Conservation (phyloP, 225 moss, liverwort and hornwort genomes). For the Physcomitrium patens region DNA sequence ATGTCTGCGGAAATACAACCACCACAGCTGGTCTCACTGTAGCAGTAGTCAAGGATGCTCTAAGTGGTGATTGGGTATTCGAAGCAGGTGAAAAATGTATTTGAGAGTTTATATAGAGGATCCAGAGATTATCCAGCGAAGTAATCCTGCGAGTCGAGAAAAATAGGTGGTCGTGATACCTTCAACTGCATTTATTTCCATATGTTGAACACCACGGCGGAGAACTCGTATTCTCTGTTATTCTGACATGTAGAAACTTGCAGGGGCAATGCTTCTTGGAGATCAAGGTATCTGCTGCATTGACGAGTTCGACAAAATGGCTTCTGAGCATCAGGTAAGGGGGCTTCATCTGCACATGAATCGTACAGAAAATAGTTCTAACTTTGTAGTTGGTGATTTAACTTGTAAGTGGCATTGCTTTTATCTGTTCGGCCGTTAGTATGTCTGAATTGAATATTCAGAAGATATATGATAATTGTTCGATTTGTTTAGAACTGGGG, state of each 20-base stretch:
- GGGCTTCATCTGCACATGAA: slow-evolving; percentile 16
- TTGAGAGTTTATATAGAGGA: slow-evolving; percentile 8
- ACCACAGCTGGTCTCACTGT: slow-evolving; percentile 97
- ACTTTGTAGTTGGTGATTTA: not conserved
- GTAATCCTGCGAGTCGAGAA: slow-evolving; percentile 12
- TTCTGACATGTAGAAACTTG: slow-evolving; percentile 24
- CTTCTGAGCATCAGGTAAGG: slow-evolving; percentile 92
- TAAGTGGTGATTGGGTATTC: slow-evolving; percentile 97
- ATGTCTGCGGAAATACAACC: slow-evolving; percentile 94
- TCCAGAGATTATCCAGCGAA: slow-evolving; percentile 9
- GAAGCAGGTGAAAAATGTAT: slow-evolving; percentile 78
- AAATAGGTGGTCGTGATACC: slow-evolving; percentile 1
- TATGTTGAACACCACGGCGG: not conserved
- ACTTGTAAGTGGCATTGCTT: slow-evolving; percentile 24
- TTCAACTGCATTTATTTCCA: slow-evolving; percentile 3
- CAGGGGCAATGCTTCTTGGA: slow-evolving; percentile 98
- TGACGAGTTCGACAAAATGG: slow-evolving; percentile 97
- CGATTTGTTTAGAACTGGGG: not conserved
- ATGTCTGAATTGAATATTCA: not conserved
- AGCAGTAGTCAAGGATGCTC: slow-evolving; percentile 94
- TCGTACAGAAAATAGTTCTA: not conserved
- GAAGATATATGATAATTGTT: not conserved
- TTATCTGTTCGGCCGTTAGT: not conserved
- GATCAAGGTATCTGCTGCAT: slow-evolving; percentile 97
- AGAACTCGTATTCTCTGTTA: not conserved